Evolutionary conservation across 2,329 filamentous ascomycete species (phyloP).

Genomic region (Laburnicola sp.): DNA sequence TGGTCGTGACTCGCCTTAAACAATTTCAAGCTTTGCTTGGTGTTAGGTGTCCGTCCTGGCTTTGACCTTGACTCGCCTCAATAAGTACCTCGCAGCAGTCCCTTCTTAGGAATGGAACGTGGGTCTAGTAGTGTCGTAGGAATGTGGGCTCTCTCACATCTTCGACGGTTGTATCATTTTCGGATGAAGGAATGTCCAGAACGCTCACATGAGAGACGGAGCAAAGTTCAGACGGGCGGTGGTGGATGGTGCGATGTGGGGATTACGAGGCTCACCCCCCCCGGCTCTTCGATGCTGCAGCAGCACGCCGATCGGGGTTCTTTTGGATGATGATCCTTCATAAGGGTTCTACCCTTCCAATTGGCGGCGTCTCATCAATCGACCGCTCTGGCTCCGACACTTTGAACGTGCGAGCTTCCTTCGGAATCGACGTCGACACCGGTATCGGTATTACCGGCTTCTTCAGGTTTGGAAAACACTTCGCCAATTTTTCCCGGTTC

Average conservation of each 20-base stretch:
- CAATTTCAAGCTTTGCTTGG: constrained; percentile 8
- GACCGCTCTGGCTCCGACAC: neutral
- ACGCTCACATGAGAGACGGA: constrained; percentile 7
- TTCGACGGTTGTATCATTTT: neutral
- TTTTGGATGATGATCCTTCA: neutral
- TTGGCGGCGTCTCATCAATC: neutral
- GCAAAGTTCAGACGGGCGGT: constrained; percentile 2
- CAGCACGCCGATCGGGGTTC: constrained; percentile 4
- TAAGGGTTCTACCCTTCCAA: constrained; percentile 1
- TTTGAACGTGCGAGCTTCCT: neutral
- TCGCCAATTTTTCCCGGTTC: neutral
- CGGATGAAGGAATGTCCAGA: neutral
- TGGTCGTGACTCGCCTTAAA: neutral
- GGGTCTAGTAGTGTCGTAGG: constrained; percentile 1
- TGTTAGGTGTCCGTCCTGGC: constrained; percentile 1
- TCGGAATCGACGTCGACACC: neutral
- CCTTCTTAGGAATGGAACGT: constrained; percentile 7
- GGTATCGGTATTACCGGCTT: neutral
- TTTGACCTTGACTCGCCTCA: constrained; percentile 1
- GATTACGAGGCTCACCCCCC: constrained; percentile 5
- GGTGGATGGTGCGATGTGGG: constrained; percentile 5
- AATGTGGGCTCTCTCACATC: neutral
- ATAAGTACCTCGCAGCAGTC: neutral
- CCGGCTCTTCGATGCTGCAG: constrained; percentile 4
- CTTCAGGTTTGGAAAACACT: neutral